Evolutionary conservation across 129 eudicot species (phyloP).

Genomic region (Dittrichia graveolens): DNA sequence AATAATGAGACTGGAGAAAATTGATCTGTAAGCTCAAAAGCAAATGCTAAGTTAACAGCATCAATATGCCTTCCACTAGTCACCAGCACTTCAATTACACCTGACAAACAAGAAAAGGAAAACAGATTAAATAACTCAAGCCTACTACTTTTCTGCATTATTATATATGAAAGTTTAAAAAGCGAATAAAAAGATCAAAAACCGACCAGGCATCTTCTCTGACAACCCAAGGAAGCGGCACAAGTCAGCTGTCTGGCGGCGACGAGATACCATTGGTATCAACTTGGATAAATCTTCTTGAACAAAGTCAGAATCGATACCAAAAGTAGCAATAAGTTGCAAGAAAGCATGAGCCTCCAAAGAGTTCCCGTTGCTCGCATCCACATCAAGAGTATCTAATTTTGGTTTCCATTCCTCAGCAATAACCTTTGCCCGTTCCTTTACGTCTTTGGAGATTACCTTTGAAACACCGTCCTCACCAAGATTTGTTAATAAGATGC

Average conservation of each 20-base stretch:
- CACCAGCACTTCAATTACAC: conserved; percentile 85
- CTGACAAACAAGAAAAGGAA: conserved; percentile 40
- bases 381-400: conserved; percentile 86
- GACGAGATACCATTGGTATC: conserved; percentile 96
- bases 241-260: conserved; percentile 93
- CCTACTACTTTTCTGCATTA: no score
- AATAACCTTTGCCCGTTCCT: conserved; percentile 78
- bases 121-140: not conserved
- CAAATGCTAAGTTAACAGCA: conserved; percentile 92
- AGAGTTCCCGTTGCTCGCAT: conserved; percentile 93
- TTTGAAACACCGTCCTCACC: conserved; percentile 46
- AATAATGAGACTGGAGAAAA: conserved; percentile 78
- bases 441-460: conserved; percentile 59
- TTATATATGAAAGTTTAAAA: no score
- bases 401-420: conserved; percentile 98
- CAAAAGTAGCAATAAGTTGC: conserved; percentile 90
- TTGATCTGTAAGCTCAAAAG: conserved; percentile 83
- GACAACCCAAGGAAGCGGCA: conserved; percentile 96
- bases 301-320: conserved; percentile 76
- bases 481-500: conserved; percentile 52
- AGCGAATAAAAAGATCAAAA: not conserved
- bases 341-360: conserved; percentile 98
- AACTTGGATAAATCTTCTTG: conserved; percentile 70
- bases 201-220: conserved; percentile 93
- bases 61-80: conserved; percentile 92